These are phyloP conservation scores for Teratosphaeria nubilosa DNA, from an alignment of 2,329 filamentous ascomycete genomes.

Conservation along the genomic window DNA sequence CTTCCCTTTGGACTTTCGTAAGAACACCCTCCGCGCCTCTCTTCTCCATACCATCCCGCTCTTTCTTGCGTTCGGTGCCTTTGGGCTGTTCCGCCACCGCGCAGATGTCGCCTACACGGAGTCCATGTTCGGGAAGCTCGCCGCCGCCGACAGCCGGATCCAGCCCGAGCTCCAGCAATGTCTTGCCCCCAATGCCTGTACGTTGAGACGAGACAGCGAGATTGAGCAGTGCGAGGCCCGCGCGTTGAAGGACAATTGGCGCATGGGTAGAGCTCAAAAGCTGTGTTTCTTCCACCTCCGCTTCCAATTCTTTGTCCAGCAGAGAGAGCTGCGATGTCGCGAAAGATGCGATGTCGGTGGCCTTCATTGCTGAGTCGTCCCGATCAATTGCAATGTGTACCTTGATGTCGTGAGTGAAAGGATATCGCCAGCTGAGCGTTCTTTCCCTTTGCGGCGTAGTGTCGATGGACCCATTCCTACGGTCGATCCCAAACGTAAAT, in stretches of 20 bases:
- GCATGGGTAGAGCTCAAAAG: conserved; percentile 57
- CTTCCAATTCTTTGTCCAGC: conserved; percentile 59
- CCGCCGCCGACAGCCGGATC: conserved; percentile 54
- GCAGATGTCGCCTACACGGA: conserved; percentile 69
- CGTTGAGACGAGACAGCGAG: conserved; percentile 64
- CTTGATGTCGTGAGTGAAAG: not conserved
- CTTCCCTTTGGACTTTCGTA: conserved; percentile 48
- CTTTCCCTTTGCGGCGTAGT: not conserved
- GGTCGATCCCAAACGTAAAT: not conserved
- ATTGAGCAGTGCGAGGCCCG: conserved; percentile 70
- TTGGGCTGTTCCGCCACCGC: conserved; percentile 64
- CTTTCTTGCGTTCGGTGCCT: conserved; percentile 59
- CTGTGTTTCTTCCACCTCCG: conserved; percentile 61
- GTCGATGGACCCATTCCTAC: not conserved
- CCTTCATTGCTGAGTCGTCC: not conserved
- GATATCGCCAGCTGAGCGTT: not conserved
- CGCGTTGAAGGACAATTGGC: conserved; percentile 59
- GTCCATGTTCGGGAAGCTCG: conserved; percentile 60
- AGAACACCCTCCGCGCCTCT: conserved; percentile 63
- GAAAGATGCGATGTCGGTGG: conserved; percentile 54
- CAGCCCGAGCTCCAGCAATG: conserved; percentile 67
- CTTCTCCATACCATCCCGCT: conserved; percentile 60
- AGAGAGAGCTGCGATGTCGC: conserved; percentile 61
- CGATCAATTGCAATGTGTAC: not conserved
- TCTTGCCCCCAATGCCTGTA: conserved; percentile 85